A percentile compares a stretch with the other conserved stretches of the same genome.
These are phyloP conservation scores for Usnea hakonensis DNA, from an alignment of 495 filamentous ascomycete species.

Conservation along the genomic window DNA sequence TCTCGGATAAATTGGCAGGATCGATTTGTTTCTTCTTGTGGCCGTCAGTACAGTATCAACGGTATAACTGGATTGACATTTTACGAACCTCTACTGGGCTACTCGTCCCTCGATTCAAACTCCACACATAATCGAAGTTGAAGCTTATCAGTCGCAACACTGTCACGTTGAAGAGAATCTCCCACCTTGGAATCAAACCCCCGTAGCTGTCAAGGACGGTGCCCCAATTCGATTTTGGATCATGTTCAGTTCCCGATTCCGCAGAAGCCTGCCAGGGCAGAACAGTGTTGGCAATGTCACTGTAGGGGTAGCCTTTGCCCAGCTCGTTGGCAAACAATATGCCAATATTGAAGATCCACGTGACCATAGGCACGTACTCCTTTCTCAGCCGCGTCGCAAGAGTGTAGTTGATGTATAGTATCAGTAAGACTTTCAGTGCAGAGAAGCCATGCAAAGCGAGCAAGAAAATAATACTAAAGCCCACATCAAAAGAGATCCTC, in stretches of 20 bases:
- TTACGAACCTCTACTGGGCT: constrained; percentile 76
- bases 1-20: constrained; percentile 72
- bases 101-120: constrained; percentile 53
- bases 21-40: constrained; percentile 98
- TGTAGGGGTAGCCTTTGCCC: constrained; percentile 65
- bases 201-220: constrained; percentile 64
- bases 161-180: constrained; percentile 96
- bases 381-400: constrained; percentile 63
- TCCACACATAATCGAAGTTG: constrained; percentile 97
- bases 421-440: constrained; percentile 67
- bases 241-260: constrained; percentile 14
- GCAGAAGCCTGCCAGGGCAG: constrained; percentile 27
- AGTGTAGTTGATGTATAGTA: constrained; percentile 74
- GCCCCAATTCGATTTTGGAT: constrained; percentile 48
- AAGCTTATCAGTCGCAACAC: constrained; percentile 88
- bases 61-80: neutral
- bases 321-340: constrained; percentile 88
- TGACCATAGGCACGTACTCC: constrained; percentile 60
- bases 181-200: constrained; percentile 81
- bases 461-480: constrained; percentile 74
- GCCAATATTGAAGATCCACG: constrained; percentile 88
- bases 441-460: constrained; percentile 77
- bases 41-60: constrained; percentile 43
- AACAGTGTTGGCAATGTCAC: constrained; percentile 50
- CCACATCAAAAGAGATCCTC: constrained; percentile 75